These are phyloP conservation scores for Asterionellopsis glacialis DNA, from an alignment of 108 stramenopile genomes.

Conservation along the genomic window DNA sequence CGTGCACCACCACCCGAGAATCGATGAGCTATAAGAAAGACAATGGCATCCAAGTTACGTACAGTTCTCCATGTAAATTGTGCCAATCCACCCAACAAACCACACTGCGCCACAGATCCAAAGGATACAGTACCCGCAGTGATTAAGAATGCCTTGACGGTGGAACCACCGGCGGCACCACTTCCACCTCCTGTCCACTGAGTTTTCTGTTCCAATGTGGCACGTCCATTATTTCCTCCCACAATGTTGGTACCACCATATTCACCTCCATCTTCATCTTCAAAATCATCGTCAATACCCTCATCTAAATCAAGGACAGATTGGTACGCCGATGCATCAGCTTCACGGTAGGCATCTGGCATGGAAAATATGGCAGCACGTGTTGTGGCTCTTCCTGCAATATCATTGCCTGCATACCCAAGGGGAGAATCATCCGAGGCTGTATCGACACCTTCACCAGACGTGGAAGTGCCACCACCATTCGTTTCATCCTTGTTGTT, in stretches of 20 bases:
- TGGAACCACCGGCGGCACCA: conserved; percentile 13
- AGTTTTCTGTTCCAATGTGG: neutral
- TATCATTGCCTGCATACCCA: conserved; percentile 10
- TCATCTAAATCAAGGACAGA: conserved; percentile 51
- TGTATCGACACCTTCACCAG: conserved; percentile 1
- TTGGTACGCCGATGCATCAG: conserved; percentile 65
- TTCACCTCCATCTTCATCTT: conserved; percentile 47
- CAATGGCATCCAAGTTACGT: conserved; percentile 60
- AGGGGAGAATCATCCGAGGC: neutral
- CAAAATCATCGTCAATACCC: conserved; percentile 66
- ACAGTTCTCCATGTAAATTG: conserved; percentile 74
- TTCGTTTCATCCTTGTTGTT: neutral
- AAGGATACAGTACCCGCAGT: conserved; percentile 60
- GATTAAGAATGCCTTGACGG: conserved; percentile 58
- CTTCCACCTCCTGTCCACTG: conserved; percentile 1
- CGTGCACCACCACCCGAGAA: neutral
- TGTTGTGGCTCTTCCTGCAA: conserved; percentile 11
- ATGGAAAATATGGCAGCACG: conserved; percentile 20
- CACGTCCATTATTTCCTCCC: neutral
- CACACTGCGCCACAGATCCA: conserved; percentile 80
- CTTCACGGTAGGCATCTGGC: conserved; percentile 61
- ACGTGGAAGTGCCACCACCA: neutral
- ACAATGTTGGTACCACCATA: neutral
- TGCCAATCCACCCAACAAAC: conserved; percentile 73
- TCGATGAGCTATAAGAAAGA: conserved; percentile 7